Base-by-base conservation (phyloP, 2,329 filamentous ascomycete genomes). In the Colletotrichum trifolii region DNA sequence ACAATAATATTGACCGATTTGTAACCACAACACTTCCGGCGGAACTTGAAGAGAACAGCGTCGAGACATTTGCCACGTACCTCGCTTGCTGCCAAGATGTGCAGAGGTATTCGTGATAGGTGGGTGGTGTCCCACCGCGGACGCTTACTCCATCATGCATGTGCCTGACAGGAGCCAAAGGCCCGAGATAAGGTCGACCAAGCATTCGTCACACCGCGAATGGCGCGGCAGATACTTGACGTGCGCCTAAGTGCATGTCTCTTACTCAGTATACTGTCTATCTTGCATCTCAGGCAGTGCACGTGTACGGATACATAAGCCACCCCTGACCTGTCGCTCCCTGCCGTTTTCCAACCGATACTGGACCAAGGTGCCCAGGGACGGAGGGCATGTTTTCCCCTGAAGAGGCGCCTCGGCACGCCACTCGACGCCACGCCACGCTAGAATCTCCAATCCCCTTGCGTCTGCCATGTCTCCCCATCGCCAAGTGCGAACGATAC, bases 301-400 rank as follows among this genome's bases (percentile, higher is more conserved):
- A 25, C 25, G 25, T 4, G 4, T 25, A 25, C 25, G 25, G 25
- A 25, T 25, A 25, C 25, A 25, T 25, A 25, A 25, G 25, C 25
- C 25, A 25, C 25, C 4, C 25, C 25, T 25, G 25, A 25, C 25
- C 25, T 5, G 4, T 25, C 25, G 25, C 25, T 25, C 25, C 25
- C 25, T 25, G 25, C 25, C 25, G 4, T 25, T 25, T 25, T 25
- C 4, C 25, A 25, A 25, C 25, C 25, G 25, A 25, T 25, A 25
- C 57, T 56, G 39, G 25, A 55, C 38, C 56, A 42, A 42, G 39
- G 39, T 46, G 53, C 52, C 33, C 48, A 25, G 25, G 25, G 25
- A 25, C 25, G 25, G 53, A 61, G 50, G 35, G 46, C 50, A 61
- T 55, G 42, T 40, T 45, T 43, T 43, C 57, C 57, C 61, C 61